These are phyloP conservation scores for Macroventuria anomochaeta DNA, from an alignment of 2,329 filamentous ascomycete genomes.

Conservation along the genomic window DNA sequence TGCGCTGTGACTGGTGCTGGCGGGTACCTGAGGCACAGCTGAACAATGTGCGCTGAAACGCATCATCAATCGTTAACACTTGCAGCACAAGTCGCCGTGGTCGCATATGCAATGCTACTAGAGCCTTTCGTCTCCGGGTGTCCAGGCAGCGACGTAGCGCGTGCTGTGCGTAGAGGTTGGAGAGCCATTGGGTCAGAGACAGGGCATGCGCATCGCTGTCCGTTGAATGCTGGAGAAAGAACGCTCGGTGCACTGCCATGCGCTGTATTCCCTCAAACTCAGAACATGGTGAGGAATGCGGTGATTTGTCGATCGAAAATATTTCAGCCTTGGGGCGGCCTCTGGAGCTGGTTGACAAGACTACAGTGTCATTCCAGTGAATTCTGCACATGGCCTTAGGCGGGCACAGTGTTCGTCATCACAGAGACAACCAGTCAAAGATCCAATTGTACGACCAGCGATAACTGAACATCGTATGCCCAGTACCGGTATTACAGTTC, in stretches of 20 bases:
- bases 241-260: slow-evolving; percentile 33
- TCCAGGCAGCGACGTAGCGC: slow-evolving; percentile 22
- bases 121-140: slow-evolving; percentile 4
- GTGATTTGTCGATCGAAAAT: slow-evolving; percentile 13
- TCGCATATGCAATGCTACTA: slow-evolving; percentile 15
- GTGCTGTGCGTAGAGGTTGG: background rate
- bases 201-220: slow-evolving; percentile 10
- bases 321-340: slow-evolving; percentile 24
- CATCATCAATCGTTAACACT: background rate
- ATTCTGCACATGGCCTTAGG: slow-evolving; percentile 22
- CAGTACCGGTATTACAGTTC: slow-evolving; percentile 8
- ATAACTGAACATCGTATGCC: slow-evolving; percentile 26
- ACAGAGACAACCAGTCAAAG: slow-evolving; percentile 18
- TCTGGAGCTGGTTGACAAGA: slow-evolving; percentile 25
- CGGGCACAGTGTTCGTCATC: slow-evolving; percentile 21
- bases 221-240: slow-evolving; percentile 9
- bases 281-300: slow-evolving; percentile 6
- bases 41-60: slow-evolving; percentile 17
- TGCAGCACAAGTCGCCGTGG: slow-evolving; percentile 25
- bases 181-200: slow-evolving; percentile 19
- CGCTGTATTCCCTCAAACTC: slow-evolving; percentile 28
- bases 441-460: slow-evolving; percentile 27
- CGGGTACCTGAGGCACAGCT: slow-evolving; percentile 29
- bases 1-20: slow-evolving; percentile 26
- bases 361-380: slow-evolving; percentile 35